Conservation (phyloP, 1,284 basidiomycete genomes). For the Sanguinoderma infundibulare region DNA sequence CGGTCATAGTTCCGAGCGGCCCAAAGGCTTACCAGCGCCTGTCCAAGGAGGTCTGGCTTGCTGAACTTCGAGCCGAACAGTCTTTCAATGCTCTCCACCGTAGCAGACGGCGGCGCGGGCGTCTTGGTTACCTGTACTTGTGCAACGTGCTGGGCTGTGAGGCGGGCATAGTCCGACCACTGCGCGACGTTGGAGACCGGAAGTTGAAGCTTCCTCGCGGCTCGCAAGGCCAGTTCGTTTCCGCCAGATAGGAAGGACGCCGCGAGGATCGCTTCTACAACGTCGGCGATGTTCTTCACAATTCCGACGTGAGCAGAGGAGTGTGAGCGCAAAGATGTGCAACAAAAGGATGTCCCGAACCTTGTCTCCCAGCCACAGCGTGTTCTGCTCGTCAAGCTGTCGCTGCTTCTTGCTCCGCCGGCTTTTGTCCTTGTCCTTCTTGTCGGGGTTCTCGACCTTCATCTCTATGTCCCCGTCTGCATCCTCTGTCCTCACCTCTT, state of each 20-base stretch:
- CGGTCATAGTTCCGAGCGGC: too few relatives aligned
- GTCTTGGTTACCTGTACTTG: slow-evolving; percentile 36
- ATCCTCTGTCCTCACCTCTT: neutral
- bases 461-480: slow-evolving; percentile 18
- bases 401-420: slow-evolving; percentile 46
- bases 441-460: slow-evolving; percentile 5
- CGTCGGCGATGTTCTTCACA: slow-evolving; percentile 78
- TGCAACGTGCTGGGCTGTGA: slow-evolving; percentile 39
- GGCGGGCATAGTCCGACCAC: slow-evolving; percentile 71
- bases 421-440: slow-evolving; percentile 10
- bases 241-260: slow-evolving; percentile 78
- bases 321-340: neutral
- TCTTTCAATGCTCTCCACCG: slow-evolving; percentile 59
- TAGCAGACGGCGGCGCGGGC: slow-evolving; percentile 36
- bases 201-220: slow-evolving; percentile 64
- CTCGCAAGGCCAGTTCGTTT: slow-evolving; percentile 62
- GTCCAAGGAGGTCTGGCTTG: slow-evolving; percentile 63
- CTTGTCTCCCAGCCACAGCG: slow-evolving; percentile 78
- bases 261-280: slow-evolving; percentile 80
- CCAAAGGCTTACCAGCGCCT: slow-evolving; percentile 64
- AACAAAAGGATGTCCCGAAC: slow-evolving; percentile 40
- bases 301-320: neutral
- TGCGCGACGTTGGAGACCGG: slow-evolving; percentile 61
- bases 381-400: slow-evolving; percentile 48
- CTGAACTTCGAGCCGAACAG: slow-evolving; percentile 67